Evolutionary conservation across 2,329 filamentous ascomycete genomes (phyloP).

Genomic region (Cytospora chrysosperma): DNA sequence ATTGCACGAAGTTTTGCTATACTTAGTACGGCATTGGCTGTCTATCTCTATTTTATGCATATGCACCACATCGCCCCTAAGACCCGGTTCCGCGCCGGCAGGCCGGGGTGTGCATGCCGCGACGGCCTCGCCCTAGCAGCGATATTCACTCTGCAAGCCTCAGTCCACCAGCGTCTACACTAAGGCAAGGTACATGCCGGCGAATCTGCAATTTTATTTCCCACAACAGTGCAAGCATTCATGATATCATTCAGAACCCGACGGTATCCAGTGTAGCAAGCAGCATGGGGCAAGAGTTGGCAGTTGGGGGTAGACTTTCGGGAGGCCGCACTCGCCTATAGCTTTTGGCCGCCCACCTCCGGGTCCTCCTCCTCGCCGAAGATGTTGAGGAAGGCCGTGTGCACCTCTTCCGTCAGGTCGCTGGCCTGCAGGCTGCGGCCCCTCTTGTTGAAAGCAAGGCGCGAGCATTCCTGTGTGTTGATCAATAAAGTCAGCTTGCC

Average conservation of each 20-base stretch:
- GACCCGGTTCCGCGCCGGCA: neutral
- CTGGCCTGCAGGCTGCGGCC: slow-evolving; percentile 89
- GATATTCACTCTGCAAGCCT: neutral
- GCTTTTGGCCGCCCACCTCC: slow-evolving; percentile 36
- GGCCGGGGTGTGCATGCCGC: no score
- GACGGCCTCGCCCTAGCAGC: neutral
- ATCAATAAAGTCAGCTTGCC: slow-evolving; percentile 15
- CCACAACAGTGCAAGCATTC: neutral
- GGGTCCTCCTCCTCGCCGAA: slow-evolving; percentile 73
- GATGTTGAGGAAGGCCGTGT: slow-evolving; percentile 74
- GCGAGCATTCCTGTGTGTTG: slow-evolving; percentile 68
- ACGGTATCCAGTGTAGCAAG: no score
- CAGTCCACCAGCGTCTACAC: no score
- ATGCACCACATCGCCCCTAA: neutral
- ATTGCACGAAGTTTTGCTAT: no score
- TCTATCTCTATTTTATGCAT: neutral
- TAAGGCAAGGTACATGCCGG: no score
- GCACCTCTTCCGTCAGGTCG: slow-evolving; percentile 88
- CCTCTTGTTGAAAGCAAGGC: slow-evolving; percentile 79
- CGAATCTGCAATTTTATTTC: neutral
- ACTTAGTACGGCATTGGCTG: neutral
- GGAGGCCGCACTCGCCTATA: slow-evolving; percentile 29
- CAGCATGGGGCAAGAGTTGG: neutral
- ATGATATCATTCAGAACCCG: neutral
- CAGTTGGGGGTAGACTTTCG: neutral